phyloP scores from a whole-genome alignment of 345 rosid species.

The Melaleuca quinquenervia region DNA sequence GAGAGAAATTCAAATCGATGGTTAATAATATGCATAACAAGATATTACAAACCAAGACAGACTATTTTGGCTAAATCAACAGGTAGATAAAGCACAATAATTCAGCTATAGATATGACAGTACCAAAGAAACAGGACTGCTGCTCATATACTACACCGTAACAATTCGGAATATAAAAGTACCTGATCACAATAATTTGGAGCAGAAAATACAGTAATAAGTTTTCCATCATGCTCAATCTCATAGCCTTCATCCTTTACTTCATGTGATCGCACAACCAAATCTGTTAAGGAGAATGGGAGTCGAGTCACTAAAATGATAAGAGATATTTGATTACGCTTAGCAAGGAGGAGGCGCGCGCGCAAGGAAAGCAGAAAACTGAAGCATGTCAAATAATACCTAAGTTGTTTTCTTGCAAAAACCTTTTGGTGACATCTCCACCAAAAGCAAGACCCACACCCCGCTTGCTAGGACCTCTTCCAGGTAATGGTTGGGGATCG shows the following conservation, averaged over 20 bases:
- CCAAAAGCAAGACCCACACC: conserved; percentile 98
- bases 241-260: conserved; percentile 97
- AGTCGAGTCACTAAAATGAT: neutral
- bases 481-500: conserved; percentile 91
- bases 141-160: neutral
- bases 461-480: conserved; percentile 97
- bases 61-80: neutral
- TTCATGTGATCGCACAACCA: conserved; percentile 91
- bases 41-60: neutral
- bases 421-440: conserved; percentile 76
- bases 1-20: conserved; percentile 5
- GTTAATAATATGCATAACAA: neutral
- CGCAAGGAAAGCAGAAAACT: neutral
- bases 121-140: neutral
- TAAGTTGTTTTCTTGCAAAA: conserved; percentile 80
- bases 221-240: conserved; percentile 95
- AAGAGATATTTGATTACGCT: neutral
- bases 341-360: neutral
- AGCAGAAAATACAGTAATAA: conserved; percentile 92
- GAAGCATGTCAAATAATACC: conserved; percentile 21
- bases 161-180: neutral
- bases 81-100: neutral
- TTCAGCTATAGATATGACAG: neutral
- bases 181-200: conserved; percentile 99
- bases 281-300: conserved; percentile 29